A percentile compares a stretch with the other conserved stretches of the same genome.
Evolutionary conservation across 2,329 filamentous ascomycete species (phyloP).

Genomic region (Fusarium transvaalense): DNA sequence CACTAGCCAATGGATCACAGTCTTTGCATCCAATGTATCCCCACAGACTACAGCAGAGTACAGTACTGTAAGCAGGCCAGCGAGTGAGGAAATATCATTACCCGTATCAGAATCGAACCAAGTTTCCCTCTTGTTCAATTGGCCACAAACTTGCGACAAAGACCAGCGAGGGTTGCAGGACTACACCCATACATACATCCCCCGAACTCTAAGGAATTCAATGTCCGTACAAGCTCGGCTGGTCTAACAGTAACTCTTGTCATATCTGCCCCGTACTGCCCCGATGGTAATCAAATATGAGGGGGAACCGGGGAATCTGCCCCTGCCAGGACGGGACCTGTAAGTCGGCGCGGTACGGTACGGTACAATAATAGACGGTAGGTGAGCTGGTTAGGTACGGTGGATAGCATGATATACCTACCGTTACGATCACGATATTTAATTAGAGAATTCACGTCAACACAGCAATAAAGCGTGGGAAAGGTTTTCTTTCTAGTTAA

Average conservation of each 20-base stretch:
- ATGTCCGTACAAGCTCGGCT: slow-evolving; percentile 27
- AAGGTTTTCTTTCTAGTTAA: background rate
- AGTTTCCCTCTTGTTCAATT: background rate
- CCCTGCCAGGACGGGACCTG: background rate
- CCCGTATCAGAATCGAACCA: background rate
- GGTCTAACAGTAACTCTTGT: slow-evolving; percentile 5
- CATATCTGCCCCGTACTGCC: slow-evolving; percentile 33
- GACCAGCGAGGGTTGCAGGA: slow-evolving; percentile 20
- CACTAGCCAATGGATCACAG: slow-evolving; percentile 31
- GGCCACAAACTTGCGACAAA: slow-evolving; percentile 14
- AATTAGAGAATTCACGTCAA: background rate
- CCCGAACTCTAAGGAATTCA: slow-evolving; percentile 38
- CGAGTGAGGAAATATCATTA: slow-evolving; percentile 17
- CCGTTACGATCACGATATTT: too few species aligned
- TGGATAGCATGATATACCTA: slow-evolving; percentile 1
- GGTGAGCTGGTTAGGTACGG: slow-evolving; percentile 7
- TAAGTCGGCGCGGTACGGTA: slow-evolving; percentile 12
- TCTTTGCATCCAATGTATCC: slow-evolving; percentile 4
- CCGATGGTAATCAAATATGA: slow-evolving; percentile 31
- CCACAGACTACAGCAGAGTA: too few species aligned
- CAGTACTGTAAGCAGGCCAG: slow-evolving; percentile 3
- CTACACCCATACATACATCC: slow-evolving; percentile 8
- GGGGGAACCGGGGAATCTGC: slow-evolving; percentile 8
- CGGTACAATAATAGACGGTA: slow-evolving; percentile 36
- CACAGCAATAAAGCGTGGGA: background rate